Conservation (phyloP, 2,329 filamentous ascomycete species). For the Aspergillus sp. region DNA sequence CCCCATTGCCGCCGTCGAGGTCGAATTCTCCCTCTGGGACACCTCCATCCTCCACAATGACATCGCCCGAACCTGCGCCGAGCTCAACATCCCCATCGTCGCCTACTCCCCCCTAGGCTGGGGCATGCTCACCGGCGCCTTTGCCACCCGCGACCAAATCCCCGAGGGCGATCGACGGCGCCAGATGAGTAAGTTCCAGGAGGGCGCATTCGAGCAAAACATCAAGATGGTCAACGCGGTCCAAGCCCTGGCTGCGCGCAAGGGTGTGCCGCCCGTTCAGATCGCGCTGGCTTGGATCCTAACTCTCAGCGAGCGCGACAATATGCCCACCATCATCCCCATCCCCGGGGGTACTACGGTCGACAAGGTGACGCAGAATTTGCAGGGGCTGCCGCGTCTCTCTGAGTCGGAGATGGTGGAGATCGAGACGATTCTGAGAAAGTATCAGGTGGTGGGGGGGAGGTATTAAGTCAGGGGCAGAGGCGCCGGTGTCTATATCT, state of each 20-base stretch:
- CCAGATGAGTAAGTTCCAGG: slow-evolving; percentile 42
- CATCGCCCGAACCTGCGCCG: slow-evolving; percentile 47
- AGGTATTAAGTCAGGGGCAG: slow-evolving; percentile 15
- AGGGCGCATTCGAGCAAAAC: slow-evolving; percentile 45
- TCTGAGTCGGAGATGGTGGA: slow-evolving; percentile 38
- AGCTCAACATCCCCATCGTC: slow-evolving; percentile 50
- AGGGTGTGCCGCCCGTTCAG: slow-evolving; percentile 39
- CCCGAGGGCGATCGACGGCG: slow-evolving; percentile 40
- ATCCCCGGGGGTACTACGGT: slow-evolving; percentile 31
- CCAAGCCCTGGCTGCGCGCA: slow-evolving; percentile 37
- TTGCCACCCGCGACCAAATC: slow-evolving; percentile 41
- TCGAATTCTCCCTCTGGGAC: slow-evolving; percentile 52
- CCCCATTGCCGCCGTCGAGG: slow-evolving; percentile 52
- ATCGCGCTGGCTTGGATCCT: slow-evolving; percentile 44
- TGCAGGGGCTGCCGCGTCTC: slow-evolving; percentile 20
- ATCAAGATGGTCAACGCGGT: slow-evolving; percentile 41
- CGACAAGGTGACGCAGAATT: slow-evolving; percentile 30
- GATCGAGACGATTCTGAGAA: slow-evolving; percentile 45
- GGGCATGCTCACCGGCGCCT: slow-evolving; percentile 47
- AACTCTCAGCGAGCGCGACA: slow-evolving; percentile 34
- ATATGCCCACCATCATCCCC: slow-evolving; percentile 36
- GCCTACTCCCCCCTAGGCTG: slow-evolving; percentile 53
- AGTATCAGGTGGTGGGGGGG: slow-evolving; percentile 30
- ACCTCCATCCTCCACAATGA: slow-evolving; percentile 52
- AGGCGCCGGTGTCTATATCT: not conserved